Percentiles rank a stretch among this genome's conserved stretches.
Evolutionary conservation across 2,329 filamentous ascomycete species (phyloP).

Genomic region (Fusarium sambucinum): DNA sequence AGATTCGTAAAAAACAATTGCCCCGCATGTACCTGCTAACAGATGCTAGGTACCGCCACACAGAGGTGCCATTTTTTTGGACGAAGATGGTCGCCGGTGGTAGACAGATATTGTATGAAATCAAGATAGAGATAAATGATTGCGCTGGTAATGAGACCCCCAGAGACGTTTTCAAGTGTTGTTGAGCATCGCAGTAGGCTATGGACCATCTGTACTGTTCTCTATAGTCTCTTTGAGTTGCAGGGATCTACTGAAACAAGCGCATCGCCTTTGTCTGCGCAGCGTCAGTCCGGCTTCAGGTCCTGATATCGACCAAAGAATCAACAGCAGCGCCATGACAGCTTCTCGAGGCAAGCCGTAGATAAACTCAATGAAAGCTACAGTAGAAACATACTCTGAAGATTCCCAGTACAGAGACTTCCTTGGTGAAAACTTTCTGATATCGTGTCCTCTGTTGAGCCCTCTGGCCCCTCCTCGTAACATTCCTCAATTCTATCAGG

Average conservation of each 20-base stretch:
- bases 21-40: constrained; percentile 49
- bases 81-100: constrained; percentile 9
- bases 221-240: not conserved
- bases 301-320: constrained; percentile 1
- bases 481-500: constrained; percentile 33
- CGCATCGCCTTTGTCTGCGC: not conserved
- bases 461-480: constrained; percentile 37
- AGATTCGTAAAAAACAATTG: constrained; percentile 30
- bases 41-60: constrained; percentile 47
- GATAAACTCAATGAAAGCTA: not conserved
- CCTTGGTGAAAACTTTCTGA: constrained; percentile 8
- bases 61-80: constrained; percentile 7
- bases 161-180: constrained; percentile 1
- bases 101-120: constrained; percentile 15
- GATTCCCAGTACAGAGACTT: not conserved
- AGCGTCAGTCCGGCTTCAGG: not conserved
- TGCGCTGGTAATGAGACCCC: not conserved
- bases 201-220: not conserved
- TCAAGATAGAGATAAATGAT: constrained; percentile 8
- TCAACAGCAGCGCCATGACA: not conserved
- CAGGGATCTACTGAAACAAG: not conserved
- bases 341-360: not conserved
- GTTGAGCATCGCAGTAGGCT: not conserved
- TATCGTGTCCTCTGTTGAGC: constrained; percentile 19
- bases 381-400: not conserved